phyloP scores from a whole-genome alignment of 2,329 filamentous ascomycete species.

The Alternaria viburni region DNA sequence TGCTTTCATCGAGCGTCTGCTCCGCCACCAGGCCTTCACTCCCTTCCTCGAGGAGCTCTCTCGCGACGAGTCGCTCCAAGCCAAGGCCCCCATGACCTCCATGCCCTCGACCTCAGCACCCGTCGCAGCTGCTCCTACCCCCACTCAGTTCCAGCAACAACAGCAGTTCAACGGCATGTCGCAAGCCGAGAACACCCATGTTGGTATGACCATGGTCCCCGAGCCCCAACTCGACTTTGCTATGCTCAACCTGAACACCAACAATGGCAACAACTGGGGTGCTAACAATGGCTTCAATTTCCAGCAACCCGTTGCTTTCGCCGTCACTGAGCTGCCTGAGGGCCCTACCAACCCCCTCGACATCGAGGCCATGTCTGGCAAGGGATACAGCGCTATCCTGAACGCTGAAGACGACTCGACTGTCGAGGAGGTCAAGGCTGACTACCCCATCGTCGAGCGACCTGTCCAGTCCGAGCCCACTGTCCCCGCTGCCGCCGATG shows the following conservation, averaged over 20 bases:
- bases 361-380: conserved; percentile 71
- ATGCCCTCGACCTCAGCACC: conserved; percentile 40
- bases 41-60: conserved; percentile 55
- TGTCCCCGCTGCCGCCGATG: conserved; percentile 23
- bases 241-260: conserved; percentile 65
- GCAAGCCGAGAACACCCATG: conserved; percentile 63
- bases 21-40: conserved; percentile 57
- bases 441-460: conserved; percentile 57
- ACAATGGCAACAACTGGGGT: conserved; percentile 50
- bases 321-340: conserved; percentile 73
- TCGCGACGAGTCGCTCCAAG: conserved; percentile 44
- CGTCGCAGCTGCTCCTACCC: conserved; percentile 48
- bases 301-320: conserved; percentile 72
- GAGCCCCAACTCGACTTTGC: conserved; percentile 79
- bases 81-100: conserved; percentile 38
- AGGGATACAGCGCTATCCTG: conserved; percentile 56
- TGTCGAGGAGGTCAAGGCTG: conserved; percentile 56
- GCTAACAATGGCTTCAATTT: conserved; percentile 60
- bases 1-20: conserved; percentile 79
- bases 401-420: conserved; percentile 45
- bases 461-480: conserved; percentile 35
- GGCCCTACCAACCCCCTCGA: conserved; percentile 66
- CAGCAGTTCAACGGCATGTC: conserved; percentile 56
- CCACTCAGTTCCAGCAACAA: conserved; percentile 59
- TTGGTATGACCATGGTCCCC: conserved; percentile 83